Evolutionary conservation across 2,329 filamentous ascomycete genomes (phyloP), one percentile per base, ranked within the genome.

Genomic region (Ploettnerulaceae sp.): DNA sequence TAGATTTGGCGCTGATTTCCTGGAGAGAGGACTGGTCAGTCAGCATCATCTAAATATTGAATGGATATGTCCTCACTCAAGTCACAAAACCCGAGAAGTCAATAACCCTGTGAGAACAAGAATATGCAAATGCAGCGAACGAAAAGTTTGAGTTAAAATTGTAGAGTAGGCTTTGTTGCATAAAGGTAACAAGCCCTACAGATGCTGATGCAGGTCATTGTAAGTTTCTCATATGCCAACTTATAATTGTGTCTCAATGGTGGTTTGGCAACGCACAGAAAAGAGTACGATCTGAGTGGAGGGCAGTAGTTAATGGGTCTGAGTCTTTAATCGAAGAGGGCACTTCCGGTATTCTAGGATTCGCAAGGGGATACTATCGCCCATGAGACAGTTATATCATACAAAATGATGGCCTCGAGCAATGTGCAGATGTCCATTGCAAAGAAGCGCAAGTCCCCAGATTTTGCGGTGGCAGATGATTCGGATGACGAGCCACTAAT

Each of bases 381-480:
- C n/a, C n/a, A n/a, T n/a, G n/a, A 25, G 35, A 37, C 20, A 26
- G 12, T n/a, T n/a, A n/a, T n/a, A n/a, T n/a, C n/a, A 15, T 17
- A 3, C 37, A 24, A 14, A 26, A 40, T 5, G 31, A 18, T 14
- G 37, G 25, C 5, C 25, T 40, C 11, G 31, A 40, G 37, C n/a
- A n/a, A 40, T 17, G 15, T 29, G 37, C 28, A 29, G 25, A 31
- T 40, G 12, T n/a, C n/a, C n/a, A n/a, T n/a, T n/a, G n/a, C n/a
- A n/a, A 29, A 26, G 14, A 40, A 40, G 37, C 37, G 37, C 37
- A 40, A 31, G 37, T 26, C n/a, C n/a, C n/a, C n/a, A n/a, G n/a
- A 18, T 28, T 29, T 26, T 4, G 20, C 12, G 20, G 25, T 18
- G 14, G 28, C 37, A 12, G 5, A 29, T n/a, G 24, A 18, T 21